Percentiles rank a stretch among this genome's conserved stretches.
Evolutionary conservation across 2,329 filamentous ascomycete genomes (phyloP).

Genomic region (Aureobasidium zeae): DNA sequence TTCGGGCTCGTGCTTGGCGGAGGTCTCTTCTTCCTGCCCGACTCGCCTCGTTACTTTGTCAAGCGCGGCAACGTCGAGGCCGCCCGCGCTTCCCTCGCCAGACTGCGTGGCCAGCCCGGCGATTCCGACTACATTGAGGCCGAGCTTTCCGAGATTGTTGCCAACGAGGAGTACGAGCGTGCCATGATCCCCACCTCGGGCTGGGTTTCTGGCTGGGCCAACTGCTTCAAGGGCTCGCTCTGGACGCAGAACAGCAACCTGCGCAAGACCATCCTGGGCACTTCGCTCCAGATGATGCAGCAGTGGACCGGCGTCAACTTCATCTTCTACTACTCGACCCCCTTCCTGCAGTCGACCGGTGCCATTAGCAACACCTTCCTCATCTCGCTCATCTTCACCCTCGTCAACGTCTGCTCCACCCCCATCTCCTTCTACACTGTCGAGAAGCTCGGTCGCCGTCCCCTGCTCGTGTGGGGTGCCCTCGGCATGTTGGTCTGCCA

Average conservation of each 20-base stretch:
- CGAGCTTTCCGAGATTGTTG: constrained; percentile 76
- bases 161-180: constrained; percentile 81
- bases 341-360: constrained; percentile 71
- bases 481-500: constrained; percentile 77
- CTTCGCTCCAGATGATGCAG: constrained; percentile 43
- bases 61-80: constrained; percentile 61
- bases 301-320: constrained; percentile 80
- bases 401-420: constrained; percentile 80
- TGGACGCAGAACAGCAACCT: constrained; percentile 45
- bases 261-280: constrained; percentile 39
- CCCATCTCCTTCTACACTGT: constrained; percentile 81
- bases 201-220: constrained; percentile 60
- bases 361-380: constrained; percentile 71
- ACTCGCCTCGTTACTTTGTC: constrained; percentile 79
- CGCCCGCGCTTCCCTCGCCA: constrained; percentile 54
- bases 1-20: constrained; percentile 67
- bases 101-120: constrained; percentile 63
- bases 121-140: constrained; percentile 67
- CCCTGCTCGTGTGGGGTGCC: constrained; percentile 69
- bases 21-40: constrained; percentile 69
- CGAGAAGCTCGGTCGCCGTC: constrained; percentile 71
- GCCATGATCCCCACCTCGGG: constrained; percentile 53
- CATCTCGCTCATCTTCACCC: constrained; percentile 74
- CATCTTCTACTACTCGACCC: constrained; percentile 67
- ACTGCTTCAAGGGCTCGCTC: constrained; percentile 51